Percentiles rank a stretch among this genome's conserved stretches.
phyloP scores from a whole-genome alignment of 768 basidiomycete species.

The Termitomyces sp. region DNA sequence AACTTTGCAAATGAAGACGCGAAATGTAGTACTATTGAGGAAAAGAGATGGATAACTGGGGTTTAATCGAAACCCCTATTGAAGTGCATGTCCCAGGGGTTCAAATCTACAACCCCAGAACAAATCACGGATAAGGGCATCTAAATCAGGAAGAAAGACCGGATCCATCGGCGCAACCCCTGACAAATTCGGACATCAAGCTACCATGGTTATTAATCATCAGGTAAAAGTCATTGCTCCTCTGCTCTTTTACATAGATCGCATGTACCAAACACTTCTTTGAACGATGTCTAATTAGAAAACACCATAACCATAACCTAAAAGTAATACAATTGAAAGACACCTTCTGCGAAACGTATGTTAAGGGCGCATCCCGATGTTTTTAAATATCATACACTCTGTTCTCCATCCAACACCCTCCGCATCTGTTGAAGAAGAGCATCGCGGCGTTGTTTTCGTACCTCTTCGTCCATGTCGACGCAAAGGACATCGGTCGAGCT shows the following conservation, averaged over 20 bases:
- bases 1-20: neutral
- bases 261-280: neutral
- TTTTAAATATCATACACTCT: neutral
- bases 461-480: constrained; percentile 1
- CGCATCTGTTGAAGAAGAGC: constrained; percentile 6
- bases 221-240: neutral
- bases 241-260: neutral
- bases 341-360: neutral
- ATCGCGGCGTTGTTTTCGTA: constrained; percentile 3
- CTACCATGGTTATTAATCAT: neutral
- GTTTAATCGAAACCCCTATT: neutral
- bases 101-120: neutral
- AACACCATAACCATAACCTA: neutral
- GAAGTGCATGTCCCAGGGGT: neutral
- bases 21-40: neutral
- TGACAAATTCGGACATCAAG: no score
- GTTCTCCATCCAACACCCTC: constrained; percentile 6
- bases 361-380: no score
- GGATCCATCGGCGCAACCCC: neutral
- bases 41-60: neutral
- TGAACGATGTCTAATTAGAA: neutral
- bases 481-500: neutral
- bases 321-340: neutral
- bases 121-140: neutral
- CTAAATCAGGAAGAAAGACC: neutral